These are phyloP conservation scores for Jackrogersella minutella DNA, from an alignment of 495 filamentous ascomycete genomes.

Conservation along the genomic window DNA sequence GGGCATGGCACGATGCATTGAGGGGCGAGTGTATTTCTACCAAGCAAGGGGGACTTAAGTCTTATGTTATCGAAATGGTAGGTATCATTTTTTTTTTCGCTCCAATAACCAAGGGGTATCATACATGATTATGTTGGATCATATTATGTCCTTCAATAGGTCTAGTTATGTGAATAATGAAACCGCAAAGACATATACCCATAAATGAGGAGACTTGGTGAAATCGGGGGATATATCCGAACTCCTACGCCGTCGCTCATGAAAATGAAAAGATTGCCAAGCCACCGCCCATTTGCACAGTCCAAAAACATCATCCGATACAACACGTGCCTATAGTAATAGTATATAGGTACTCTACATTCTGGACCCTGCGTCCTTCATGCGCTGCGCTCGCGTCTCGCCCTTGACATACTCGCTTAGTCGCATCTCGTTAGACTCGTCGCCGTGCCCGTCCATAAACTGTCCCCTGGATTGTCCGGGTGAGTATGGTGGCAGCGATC, in stretches of 20 bases:
- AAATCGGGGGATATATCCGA: neutral
- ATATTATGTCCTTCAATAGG: neutral
- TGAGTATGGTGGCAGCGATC: constrained; percentile 39
- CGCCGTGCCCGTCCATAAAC: constrained; percentile 49
- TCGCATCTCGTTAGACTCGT: constrained; percentile 49
- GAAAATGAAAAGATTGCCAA: constrained; percentile 5
- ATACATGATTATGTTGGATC: constrained; percentile 8
- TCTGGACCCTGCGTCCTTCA: constrained; percentile 45
- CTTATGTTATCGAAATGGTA: neutral
- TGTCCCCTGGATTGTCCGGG: constrained; percentile 25
- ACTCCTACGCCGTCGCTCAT: constrained; percentile 32
- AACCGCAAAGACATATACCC: neutral
- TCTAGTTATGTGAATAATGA: neutral
- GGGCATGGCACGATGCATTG: too few species aligned
- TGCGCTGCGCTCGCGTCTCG: constrained; percentile 47
- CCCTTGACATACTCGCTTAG: constrained; percentile 53
- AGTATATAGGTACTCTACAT: constrained; percentile 12
- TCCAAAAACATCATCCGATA: neutral
- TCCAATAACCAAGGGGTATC: neutral
- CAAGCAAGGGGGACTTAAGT: neutral
- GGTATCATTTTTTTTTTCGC: neutral
- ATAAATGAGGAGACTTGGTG: neutral
- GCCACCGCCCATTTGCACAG: neutral
- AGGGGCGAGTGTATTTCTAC: neutral
- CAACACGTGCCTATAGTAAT: too few species aligned